These are phyloP conservation scores for Aureobasidium lini DNA, from an alignment of 2,329 filamentous ascomycete genomes.

Conservation along the genomic window DNA sequence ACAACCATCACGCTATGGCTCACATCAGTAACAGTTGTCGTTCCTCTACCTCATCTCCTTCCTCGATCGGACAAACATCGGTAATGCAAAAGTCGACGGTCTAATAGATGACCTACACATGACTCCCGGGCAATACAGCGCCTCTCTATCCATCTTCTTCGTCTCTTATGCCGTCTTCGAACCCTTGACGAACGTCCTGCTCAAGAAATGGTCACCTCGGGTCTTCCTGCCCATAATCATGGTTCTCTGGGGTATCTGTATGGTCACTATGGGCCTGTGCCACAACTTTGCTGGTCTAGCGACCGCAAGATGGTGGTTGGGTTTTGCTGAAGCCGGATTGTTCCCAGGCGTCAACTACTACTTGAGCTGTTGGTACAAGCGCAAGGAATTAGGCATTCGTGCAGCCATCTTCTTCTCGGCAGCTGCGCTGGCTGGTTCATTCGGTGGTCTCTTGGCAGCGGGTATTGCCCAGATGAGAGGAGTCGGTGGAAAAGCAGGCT, in stretches of 20 bases:
- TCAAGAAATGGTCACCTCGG: conserved; percentile 68
- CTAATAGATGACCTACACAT: conserved; percentile 54
- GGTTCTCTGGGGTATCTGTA: conserved; percentile 56
- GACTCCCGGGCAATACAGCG: conserved; percentile 56
- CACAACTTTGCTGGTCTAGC: conserved; percentile 24
- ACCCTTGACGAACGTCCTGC: conserved; percentile 67
- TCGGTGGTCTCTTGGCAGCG: conserved; percentile 66
- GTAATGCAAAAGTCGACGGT: conserved; percentile 59
- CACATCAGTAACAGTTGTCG: conserved; percentile 43
- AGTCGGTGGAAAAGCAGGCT: conserved; percentile 38
- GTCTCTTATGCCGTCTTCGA: conserved; percentile 10
- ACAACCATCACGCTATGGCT: background rate
- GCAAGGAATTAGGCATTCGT: conserved; percentile 71
- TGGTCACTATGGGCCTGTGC: conserved; percentile 43
- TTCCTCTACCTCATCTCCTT: conserved; percentile 69
- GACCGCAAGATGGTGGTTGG: conserved; percentile 25
- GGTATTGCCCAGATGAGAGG: conserved; percentile 65
- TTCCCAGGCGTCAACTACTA: conserved; percentile 76
- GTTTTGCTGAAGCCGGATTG: conserved; percentile 23
- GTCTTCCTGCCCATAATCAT: conserved; percentile 52
- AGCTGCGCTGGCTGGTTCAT: conserved; percentile 70
- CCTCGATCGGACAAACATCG: conserved; percentile 66
- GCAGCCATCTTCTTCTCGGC: conserved; percentile 79
- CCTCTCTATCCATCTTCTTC: conserved; percentile 10
- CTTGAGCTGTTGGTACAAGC: conserved; percentile 75